Conservation (phyloP, 2,329 filamentous ascomycete species). For the Aspergillus sp. region DNA sequence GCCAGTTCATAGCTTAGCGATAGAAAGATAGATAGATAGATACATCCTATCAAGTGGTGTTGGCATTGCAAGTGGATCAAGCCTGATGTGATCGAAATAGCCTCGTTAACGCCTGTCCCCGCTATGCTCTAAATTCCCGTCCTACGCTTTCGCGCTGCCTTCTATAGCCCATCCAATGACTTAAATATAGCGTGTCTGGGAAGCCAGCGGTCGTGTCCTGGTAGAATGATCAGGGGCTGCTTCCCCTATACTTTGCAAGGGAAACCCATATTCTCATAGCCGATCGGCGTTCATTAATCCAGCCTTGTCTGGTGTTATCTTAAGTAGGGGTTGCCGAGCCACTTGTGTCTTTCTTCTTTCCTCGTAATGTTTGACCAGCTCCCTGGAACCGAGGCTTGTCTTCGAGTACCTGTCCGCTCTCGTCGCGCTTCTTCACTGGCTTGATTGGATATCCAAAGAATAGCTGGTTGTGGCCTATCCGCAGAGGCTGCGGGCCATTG, state of each 20-base stretch:
- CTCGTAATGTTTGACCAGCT: conserved; percentile 76
- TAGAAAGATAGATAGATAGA: background rate
- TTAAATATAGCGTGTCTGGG: background rate
- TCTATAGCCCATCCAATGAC: conserved; percentile 1
- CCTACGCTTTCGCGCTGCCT: conserved; percentile 4
- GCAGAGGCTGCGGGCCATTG: conserved; percentile 82
- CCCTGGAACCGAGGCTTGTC: conserved; percentile 77
- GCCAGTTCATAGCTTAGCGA: background rate
- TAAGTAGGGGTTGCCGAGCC: conserved; percentile 41
- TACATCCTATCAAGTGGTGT: background rate
- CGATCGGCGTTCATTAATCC: background rate
- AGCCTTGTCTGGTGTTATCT: conserved; percentile 20
- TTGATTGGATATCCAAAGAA: conserved; percentile 97
- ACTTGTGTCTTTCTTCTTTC: conserved; percentile 66
- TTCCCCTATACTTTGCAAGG: background rate
- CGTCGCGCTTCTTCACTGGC: conserved; percentile 77
- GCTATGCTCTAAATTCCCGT: conserved; percentile 26
- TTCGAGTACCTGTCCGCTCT: conserved; percentile 62
- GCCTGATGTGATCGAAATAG: background rate
- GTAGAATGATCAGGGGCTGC: background rate
- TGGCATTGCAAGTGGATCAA: background rate
- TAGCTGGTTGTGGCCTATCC: conserved; percentile 82
- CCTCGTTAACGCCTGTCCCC: conserved; percentile 29
- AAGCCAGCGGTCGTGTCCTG: background rate
- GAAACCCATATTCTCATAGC: background rate